These are phyloP conservation scores for Prunus yedoensis DNA, from an alignment of 331 rosid species.

Conservation along the genomic window DNA sequence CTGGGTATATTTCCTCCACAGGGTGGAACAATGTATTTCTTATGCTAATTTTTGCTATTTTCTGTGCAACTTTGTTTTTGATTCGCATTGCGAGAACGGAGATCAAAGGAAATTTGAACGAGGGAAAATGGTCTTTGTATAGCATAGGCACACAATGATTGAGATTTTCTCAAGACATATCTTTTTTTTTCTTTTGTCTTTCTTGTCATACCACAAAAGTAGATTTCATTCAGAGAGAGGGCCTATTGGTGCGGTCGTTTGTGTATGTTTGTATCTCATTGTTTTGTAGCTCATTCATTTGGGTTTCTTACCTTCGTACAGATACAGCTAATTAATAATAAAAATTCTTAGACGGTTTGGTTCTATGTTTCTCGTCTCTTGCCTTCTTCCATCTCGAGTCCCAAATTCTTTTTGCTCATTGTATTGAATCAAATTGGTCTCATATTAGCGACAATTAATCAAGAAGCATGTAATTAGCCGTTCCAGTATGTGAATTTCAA, in stretches of 20 bases:
- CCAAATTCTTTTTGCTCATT: neutral
- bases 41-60: constrained; percentile 68
- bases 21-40: constrained; percentile 94
- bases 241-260: neutral
- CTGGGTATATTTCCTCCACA: constrained; percentile 70
- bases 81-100: constrained; percentile 63
- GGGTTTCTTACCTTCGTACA: neutral
- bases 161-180: constrained; percentile 14
- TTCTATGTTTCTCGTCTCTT: neutral
- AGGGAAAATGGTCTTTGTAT: constrained; percentile 47
- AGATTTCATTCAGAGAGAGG: neutral
- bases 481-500: no score
- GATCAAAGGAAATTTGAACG: constrained; percentile 49
- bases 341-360: neutral
- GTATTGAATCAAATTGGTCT: no score
- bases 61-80: constrained; percentile 69
- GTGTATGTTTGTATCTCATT: constrained; percentile 26
- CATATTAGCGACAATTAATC: no score
- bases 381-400: no score
- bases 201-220: neutral
- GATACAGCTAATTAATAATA: neutral
- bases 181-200: neutral
- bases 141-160: constrained; percentile 27
- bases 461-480: no score
- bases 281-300: neutral